Conservation (phyloP, 1,139 yeast genomes). For the Suhomyces chickasaworum region DNA sequence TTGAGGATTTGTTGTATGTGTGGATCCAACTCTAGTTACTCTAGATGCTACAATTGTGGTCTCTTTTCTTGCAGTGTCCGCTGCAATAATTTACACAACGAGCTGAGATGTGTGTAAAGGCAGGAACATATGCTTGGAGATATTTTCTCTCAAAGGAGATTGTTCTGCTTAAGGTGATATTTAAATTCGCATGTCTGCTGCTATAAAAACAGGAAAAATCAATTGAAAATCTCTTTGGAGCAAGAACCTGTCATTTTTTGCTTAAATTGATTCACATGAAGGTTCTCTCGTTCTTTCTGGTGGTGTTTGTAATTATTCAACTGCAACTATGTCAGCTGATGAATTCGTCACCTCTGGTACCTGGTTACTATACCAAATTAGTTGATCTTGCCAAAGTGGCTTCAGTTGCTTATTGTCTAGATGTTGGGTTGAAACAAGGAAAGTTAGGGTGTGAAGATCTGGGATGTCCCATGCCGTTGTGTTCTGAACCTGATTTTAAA, state of each 20-base stretch:
- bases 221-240: background rate
- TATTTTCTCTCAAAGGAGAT: background rate
- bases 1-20: conserved; percentile 48
- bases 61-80: conserved; percentile 45
- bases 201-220: background rate
- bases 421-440: conserved; percentile 33
- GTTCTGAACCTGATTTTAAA: conserved; percentile 22
- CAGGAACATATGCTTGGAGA: too few relatives aligned
- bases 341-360: background rate
- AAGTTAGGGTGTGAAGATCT: conserved; percentile 21
- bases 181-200: background rate
- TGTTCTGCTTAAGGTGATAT: background rate
- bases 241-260: too few relatives aligned
- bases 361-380: conserved; percentile 28
- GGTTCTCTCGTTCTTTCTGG: background rate
- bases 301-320: background rate
- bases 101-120: conserved; percentile 39
- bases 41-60: conserved; percentile 46
- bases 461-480: conserved; percentile 26
- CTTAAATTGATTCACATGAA: background rate
- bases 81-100: conserved; percentile 45
- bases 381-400: conserved; percentile 39
- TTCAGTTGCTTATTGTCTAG: conserved; percentile 43
- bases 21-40: conserved; percentile 40
- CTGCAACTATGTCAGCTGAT: background rate